Evolutionary conservation across 1,284 basidiomycete genomes (phyloP).

Genomic region (Cystobasidium sp.): DNA sequence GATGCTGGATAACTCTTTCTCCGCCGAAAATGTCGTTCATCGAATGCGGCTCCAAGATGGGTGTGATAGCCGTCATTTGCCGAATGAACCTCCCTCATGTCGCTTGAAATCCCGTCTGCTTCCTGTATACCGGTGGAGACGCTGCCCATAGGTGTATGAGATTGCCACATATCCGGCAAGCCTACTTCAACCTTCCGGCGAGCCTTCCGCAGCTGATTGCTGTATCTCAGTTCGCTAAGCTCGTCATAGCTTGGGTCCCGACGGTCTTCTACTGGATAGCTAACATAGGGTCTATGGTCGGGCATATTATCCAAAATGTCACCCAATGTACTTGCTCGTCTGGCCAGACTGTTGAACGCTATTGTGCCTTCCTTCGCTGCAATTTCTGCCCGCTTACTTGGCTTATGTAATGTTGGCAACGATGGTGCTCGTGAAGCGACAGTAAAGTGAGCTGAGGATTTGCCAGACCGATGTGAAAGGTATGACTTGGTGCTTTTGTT

Average conservation of each 20-base stretch:
- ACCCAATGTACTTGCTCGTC: conserved; percentile 22
- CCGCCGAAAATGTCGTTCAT: conserved; percentile 20
- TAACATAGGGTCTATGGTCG: conserved; percentile 11
- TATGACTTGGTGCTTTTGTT: conserved; percentile 15
- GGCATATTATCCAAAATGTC: conserved; percentile 38
- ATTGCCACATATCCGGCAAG: conserved; percentile 9
- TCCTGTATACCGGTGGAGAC: neutral
- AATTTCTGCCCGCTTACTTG: conserved; percentile 15
- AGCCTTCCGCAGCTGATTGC: conserved; percentile 24
- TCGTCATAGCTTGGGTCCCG: conserved; percentile 15
- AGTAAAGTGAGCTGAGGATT: conserved; percentile 39
- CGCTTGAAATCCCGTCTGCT: neutral
- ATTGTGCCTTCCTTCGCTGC: conserved; percentile 11
- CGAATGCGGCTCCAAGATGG: conserved; percentile 1
- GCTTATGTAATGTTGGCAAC: conserved; percentile 13
- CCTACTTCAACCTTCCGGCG: conserved; percentile 18
- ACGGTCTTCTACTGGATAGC: neutral
- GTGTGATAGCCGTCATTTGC: neutral
- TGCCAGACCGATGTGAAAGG: conserved; percentile 9
- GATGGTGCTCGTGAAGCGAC: conserved; percentile 36
- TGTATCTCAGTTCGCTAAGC: conserved; percentile 19
- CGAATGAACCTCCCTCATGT: neutral
- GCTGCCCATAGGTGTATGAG: conserved; percentile 10
- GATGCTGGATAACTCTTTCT: conserved; percentile 19
- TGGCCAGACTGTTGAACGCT: conserved; percentile 26